Percentiles rank a stretch among this genome's conserved stretches.
Evolutionary conservation across 352 stramenopile genomes (phyloP).

Genomic region (Phytopythium montanum): DNA sequence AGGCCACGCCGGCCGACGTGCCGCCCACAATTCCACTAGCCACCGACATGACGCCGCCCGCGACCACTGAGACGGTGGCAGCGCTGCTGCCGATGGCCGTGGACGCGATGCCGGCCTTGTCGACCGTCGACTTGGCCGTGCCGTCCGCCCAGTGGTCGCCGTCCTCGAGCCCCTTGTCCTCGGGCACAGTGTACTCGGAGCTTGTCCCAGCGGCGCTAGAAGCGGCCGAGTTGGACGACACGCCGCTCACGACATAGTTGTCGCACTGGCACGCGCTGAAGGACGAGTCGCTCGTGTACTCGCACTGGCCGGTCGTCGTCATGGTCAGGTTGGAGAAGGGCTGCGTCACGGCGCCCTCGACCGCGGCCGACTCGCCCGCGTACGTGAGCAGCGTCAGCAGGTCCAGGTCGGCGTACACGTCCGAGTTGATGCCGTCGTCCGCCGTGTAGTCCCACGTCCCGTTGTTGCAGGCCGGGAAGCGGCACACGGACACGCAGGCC

Average conservation of each 20-base stretch:
- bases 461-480: constrained; percentile 70
- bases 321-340: constrained; percentile 57
- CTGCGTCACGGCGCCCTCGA: constrained; percentile 28
- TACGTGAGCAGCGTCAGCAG: constrained; percentile 56
- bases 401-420: constrained; percentile 66
- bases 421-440: constrained; percentile 57
- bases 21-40: constrained; percentile 52
- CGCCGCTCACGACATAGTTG: constrained; percentile 23
- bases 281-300: constrained; percentile 51
- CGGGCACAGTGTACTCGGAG: constrained; percentile 28
- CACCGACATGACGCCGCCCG: constrained; percentile 59
- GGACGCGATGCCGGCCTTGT: constrained; percentile 62
- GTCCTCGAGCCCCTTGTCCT: constrained; percentile 62
- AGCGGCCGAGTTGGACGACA: constrained; percentile 15
- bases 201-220: constrained; percentile 11
- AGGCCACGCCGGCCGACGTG: constrained; percentile 50
- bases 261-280: constrained; percentile 62
- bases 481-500: constrained; percentile 77
- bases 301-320: constrained; percentile 42
- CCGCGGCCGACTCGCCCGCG: constrained; percentile 28
- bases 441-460: constrained; percentile 75
- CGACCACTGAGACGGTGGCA: constrained; percentile 55
- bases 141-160: constrained; percentile 65
- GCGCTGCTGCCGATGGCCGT: constrained; percentile 52
- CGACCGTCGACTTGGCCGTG: constrained; percentile 47